Percentiles rank a stretch among this genome's conserved stretches.
phyloP scores from a whole-genome alignment of 805 yeast species.

The Pichia ethanolica region DNA sequence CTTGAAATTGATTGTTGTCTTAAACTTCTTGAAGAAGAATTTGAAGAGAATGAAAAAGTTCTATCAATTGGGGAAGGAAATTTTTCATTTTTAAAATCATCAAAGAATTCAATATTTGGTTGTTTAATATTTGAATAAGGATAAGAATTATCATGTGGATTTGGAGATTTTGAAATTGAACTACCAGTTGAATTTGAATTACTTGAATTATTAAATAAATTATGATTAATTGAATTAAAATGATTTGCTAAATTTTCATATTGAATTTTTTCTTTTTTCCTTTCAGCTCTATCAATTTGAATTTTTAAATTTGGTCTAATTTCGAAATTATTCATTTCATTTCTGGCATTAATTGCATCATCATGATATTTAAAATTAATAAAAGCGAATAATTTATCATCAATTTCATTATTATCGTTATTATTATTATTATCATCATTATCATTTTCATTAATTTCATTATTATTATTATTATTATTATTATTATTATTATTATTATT shows the following conservation, averaged over 20 bases:
- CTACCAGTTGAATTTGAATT: no score
- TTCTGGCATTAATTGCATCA: constrained; percentile 42
- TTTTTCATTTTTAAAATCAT: neutral
- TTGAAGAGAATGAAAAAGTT: constrained; percentile 1
- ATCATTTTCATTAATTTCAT: constrained; percentile 1
- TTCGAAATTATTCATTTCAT: constrained; percentile 37
- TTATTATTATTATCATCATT: constrained; percentile 28
- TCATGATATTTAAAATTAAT: constrained; percentile 42
- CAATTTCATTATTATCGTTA: neutral
- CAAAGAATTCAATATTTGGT: neutral
- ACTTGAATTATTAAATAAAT: no score
- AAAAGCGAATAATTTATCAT: constrained; percentile 43
- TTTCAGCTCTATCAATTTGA: constrained; percentile 40
- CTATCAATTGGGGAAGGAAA: neutral
- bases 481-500: constrained; percentile 11
- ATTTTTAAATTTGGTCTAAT: constrained; percentile 25
- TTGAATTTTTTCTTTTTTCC: constrained; percentile 26
- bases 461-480: neutral
- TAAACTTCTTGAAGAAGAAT: constrained; percentile 2
- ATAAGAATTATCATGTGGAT: no score
- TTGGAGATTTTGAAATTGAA: no score
- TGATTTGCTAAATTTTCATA: constrained; percentile 18
- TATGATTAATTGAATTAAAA: constrained; percentile 8
- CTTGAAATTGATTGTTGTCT: neutral
- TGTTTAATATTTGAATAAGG: no score